Evolutionary conservation across 805 yeast genomes (phyloP), one percentile per base, ranked within the genome.

Genomic region (Tetrapisispora phaffii): DNA sequence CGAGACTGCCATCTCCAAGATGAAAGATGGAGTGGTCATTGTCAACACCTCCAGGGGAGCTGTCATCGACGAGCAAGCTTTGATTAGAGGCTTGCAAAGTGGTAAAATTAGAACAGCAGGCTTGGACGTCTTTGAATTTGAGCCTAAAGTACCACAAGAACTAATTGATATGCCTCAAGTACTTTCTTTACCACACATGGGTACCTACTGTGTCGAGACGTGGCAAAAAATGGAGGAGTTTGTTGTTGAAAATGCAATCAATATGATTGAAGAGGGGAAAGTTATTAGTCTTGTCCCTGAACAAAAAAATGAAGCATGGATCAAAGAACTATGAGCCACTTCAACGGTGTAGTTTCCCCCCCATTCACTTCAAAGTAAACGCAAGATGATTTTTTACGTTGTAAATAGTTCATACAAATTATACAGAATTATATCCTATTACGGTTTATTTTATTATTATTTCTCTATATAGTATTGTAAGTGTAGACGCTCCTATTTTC

Each of bases 1-100:
- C 63, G 73, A 68, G 39, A 79, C 72, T 12, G 69, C 79, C 1
- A 72, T 88, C 44, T 58, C 65, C 21, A 76, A 80, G 63, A 79
- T 84, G 85, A 88, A 88, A 63, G 77, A 78, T 47, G 93, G 88
- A 34, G 88, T 80, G 29, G 77, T 84, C 15, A 54, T 72, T 22
- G 80, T 86, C 34, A 88, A 88, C 66, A 86, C 95, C 12, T 93
- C 96, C 6, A 76, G 97, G 57, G 97, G 97, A 17, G 82, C 90
- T 2, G 79, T 88, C 35, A 75, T 82, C 52, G 82, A 84, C 59
- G 89, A 84, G 60, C 44, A 59, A 2, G 80, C 80, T 5, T 60
- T 85, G 45, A 69, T 76, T 7, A 68, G 69, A 19, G 76, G 75
- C 7, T 67, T 85, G 52, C 75, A 79, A 54, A 59, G 68, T 2